A percentile compares a stretch with the other conserved stretches of the same genome.
These are phyloP conservation scores for Sporisorium reilianum DNA, from an alignment of 1,284 basidiomycete species.

Conservation along the genomic window DNA sequence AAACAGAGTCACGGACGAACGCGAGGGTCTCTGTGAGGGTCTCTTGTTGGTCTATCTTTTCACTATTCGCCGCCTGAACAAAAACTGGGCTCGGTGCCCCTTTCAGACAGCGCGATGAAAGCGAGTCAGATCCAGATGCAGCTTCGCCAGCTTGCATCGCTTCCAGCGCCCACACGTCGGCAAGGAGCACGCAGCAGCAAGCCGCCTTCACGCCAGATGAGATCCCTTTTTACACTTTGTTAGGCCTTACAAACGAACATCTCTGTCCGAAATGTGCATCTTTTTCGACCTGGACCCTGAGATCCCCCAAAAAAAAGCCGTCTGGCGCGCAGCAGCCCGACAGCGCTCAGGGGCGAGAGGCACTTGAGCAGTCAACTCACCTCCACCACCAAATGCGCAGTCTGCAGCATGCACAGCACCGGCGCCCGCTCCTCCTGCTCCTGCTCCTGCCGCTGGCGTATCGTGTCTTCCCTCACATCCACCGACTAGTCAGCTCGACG, in stretches of 20 bases:
- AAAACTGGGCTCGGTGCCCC: too few relatives aligned
- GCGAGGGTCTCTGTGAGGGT: too few relatives aligned
- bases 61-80: background rate
- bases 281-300: constrained; percentile 6
- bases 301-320: background rate
- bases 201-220: background rate
- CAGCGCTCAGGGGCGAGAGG: background rate
- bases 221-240: background rate
- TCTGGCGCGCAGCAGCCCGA: background rate
- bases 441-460: background rate
- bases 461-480: background rate
- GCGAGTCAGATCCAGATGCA: background rate
- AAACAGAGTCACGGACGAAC: too few relatives aligned
- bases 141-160: background rate
- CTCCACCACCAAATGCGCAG: constrained; percentile 3
- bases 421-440: background rate
- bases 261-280: background rate
- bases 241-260: background rate
- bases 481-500: background rate
- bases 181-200: background rate
- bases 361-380: background rate
- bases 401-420: constrained; percentile 5
- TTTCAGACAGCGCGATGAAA: background rate
- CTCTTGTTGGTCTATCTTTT: background rate
- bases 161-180: background rate